Base-by-base conservation (phyloP, 768 basidiomycete species). In the Sarcomyxa edulis region DNA sequence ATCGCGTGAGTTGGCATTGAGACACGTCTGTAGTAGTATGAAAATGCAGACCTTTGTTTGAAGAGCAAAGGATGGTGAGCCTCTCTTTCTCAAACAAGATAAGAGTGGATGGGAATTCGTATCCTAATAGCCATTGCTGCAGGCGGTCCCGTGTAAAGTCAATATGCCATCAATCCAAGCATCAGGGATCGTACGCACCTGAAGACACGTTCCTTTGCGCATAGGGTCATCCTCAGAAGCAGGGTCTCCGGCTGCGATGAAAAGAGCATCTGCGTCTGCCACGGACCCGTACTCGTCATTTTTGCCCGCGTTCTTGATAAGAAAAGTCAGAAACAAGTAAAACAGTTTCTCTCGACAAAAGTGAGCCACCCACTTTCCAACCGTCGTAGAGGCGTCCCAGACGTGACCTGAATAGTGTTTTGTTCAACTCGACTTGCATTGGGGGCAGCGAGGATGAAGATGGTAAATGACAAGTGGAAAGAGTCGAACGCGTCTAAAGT, bases 71-170 rank as follows among this genome's bases (percentile, higher is more conserved):
- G 27, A 97, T 83, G 23, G 68, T 67, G 14, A 98, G 63, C 52
- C 76, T 85, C 38, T 82, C 69, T 51, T 84, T 84, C 41, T 81
- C 74, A 51, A 98, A 86, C 14, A 97, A 66, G 42, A 94, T 72
- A 20, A 97, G 68, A 0, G 95, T 97, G 0, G 92, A 91, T 2
- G 95, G 96, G 54, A 98, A 98, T 61, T 99, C 95, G 60, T 93
- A 98, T 10, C 94, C 95, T 26, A 98, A 74, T 12, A 99, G 71
- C 89, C 93, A 96, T 55, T 93, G 94, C 95, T 96, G 48, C 42
- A 35, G 32, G 21, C 34, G 39, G 45, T 48, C 43, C 51, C 14
- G 27, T 37, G 21, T 52, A 29, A 52, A 35, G 49, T 44, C 34
- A 23, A 29, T 33, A 29, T 30, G 12, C 34, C 20, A 33, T 25